These are phyloP conservation scores for Paspalum vaginatum DNA, from an alignment of 176 grass and related monocot species.

Conservation along the genomic window DNA sequence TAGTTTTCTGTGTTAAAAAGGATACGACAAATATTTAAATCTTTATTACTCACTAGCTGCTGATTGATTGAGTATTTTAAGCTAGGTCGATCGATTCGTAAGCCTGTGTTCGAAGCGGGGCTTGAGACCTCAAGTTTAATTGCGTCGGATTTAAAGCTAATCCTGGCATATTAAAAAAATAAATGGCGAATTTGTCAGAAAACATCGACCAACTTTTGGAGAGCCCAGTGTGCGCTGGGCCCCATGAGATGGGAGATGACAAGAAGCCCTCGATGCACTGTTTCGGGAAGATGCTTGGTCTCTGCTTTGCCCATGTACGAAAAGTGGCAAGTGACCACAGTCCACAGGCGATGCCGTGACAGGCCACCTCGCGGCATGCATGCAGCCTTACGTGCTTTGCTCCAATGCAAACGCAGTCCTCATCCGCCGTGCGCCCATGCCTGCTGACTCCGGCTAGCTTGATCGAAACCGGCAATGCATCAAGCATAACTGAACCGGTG, in stretches of 20 bases:
- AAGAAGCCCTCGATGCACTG: neutral
- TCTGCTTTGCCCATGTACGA: constrained; percentile 7
- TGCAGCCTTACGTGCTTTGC: neutral
- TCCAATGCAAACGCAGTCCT: neutral
- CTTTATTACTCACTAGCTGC: no score
- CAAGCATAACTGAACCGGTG: no score
- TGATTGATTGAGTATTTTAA: no score
- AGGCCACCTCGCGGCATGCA: constrained; percentile 30
- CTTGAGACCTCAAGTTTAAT: no score
- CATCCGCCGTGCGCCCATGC: neutral
- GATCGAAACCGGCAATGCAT: neutral
- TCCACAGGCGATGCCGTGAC: neutral
- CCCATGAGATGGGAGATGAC: neutral
- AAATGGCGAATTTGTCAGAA: neutral
- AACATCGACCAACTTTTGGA: neutral
- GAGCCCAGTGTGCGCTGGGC: neutral
- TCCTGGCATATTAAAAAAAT: neutral
- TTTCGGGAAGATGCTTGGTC: constrained; percentile 10
- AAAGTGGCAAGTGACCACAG: constrained; percentile 24
- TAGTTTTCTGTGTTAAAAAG: no score
- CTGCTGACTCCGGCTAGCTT: neutral
- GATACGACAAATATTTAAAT: no score
- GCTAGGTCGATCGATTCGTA: no score
- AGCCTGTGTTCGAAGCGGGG: no score
- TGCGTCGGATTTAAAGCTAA: constrained; percentile 29